A percentile compares a stretch with the other conserved stretches of the same genome.
Evolutionary conservation across 371 early-diverging fungal species (phyloP).

Genomic region (Syncephalastrum contaminatum): DNA sequence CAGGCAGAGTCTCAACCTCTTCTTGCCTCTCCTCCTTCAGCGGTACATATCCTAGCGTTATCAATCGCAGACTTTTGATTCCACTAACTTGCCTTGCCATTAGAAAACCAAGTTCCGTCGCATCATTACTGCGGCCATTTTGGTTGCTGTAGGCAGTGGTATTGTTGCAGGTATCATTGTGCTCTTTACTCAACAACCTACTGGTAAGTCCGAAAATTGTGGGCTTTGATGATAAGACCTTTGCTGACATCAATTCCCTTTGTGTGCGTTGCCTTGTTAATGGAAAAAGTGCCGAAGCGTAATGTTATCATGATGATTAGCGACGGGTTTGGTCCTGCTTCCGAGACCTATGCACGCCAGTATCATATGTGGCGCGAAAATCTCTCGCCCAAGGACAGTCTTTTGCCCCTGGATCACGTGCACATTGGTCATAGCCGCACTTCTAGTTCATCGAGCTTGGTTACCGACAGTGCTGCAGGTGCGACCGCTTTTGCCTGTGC

Average conservation of each 20-base stretch:
- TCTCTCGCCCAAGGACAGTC: constrained; percentile 30
- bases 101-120: not conserved
- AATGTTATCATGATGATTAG: constrained; percentile 93
- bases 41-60: no score
- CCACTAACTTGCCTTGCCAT: no score
- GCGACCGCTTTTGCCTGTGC: constrained; percentile 92
- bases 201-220: not conserved
- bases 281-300: constrained; percentile 21
- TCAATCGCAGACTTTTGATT: no score
- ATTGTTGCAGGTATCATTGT: constrained; percentile 2
- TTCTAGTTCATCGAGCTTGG: constrained; percentile 71
- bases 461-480: constrained; percentile 96
- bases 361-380: constrained; percentile 64
- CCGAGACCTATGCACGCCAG: constrained; percentile 85
- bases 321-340: constrained; percentile 95
- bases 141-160: not conserved
- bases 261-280: no score
- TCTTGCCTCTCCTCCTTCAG: no score
- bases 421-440: constrained; percentile 88
- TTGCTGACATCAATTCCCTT: not conserved
- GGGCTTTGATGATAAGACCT: not conserved
- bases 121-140: not conserved
- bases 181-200: constrained; percentile 1
- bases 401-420: constrained; percentile 78
- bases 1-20: no score